These are phyloP conservation scores for Plasmodium ovale DNA, from an alignment of 169 alveolate genomes.

Conservation along the genomic window DNA sequence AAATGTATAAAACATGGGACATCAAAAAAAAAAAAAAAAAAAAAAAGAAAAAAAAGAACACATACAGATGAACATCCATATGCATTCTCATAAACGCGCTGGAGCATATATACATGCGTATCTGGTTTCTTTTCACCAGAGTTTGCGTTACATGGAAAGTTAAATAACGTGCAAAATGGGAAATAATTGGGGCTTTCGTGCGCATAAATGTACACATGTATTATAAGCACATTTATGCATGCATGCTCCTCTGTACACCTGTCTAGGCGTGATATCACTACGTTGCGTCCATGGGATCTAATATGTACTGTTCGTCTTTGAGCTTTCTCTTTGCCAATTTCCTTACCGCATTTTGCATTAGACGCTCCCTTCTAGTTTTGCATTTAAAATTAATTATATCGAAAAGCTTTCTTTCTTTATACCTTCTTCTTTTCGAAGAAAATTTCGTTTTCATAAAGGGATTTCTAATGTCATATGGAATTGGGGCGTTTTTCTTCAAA, in stretches of 20 bases:
- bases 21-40: too few species aligned
- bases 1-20: too few species aligned
- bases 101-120: too few species aligned
- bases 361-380: constrained; percentile 81
- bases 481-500: constrained; percentile 78
- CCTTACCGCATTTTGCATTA: constrained; percentile 79
- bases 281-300: constrained; percentile 41
- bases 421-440: constrained; percentile 83
- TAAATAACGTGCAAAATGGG: too few species aligned
- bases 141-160: too few species aligned
- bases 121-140: too few species aligned
- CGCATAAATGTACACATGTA: too few species aligned
- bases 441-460: constrained; percentile 81
- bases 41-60: too few species aligned
- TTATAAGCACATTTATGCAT: neutral
- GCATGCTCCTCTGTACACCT: neutral
- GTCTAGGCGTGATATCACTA: neutral
- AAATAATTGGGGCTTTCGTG: neutral
- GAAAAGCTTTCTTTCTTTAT: constrained; percentile 81
- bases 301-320: constrained; percentile 61
- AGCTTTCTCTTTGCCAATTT: constrained; percentile 67
- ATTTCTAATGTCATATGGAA: constrained; percentile 82
- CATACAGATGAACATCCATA: too few species aligned
- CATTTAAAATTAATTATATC: constrained; percentile 81
- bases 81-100: too few species aligned